Conservation (phyloP, 768 basidiomycete species). For the Mycena maculata region DNA sequence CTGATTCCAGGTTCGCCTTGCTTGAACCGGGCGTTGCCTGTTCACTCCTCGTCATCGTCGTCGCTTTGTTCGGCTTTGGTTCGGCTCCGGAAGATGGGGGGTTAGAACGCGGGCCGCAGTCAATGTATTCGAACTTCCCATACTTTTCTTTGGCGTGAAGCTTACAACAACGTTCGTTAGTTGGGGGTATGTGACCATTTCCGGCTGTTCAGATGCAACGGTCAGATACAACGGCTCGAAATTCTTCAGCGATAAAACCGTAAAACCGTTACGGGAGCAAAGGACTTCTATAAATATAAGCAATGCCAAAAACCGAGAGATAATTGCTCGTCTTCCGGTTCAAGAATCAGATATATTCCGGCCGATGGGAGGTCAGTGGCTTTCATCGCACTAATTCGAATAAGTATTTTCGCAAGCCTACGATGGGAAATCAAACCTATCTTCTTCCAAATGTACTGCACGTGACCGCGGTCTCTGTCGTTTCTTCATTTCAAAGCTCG, state of each 20-base stretch:
- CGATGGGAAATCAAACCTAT: slow-evolving; percentile 51
- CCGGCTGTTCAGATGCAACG: no score
- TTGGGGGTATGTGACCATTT: no score
- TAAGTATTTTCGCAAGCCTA: slow-evolving; percentile 35
- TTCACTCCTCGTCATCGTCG: no score
- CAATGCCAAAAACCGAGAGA: slow-evolving; percentile 42
- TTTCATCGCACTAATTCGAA: not conserved
- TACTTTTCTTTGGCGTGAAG: not conserved
- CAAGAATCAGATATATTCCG: slow-evolving; percentile 36
- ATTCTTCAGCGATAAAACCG: slow-evolving; percentile 37
- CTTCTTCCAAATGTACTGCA: slow-evolving; percentile 1
- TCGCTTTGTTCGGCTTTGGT: no score
- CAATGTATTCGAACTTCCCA: not conserved
- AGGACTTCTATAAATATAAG: slow-evolving; percentile 38
- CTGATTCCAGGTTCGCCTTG: no score
- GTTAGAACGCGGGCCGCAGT: not conserved
- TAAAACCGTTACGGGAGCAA: slow-evolving; percentile 39
- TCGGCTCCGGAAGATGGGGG: not conserved
- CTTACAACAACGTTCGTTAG: not conserved
- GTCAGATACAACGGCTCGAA: not conserved
- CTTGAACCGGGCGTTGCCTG: no score
- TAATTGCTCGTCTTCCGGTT: slow-evolving; percentile 45
- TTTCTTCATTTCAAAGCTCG: not conserved
- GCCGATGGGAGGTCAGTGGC: slow-evolving; percentile 38
- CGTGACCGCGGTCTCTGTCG: not conserved